Evolutionary conservation across 202 grass and related monocot genomes (phyloP), one percentile per base, ranked within the genome.

Genomic region (Bolboschoenoplectus hybrid): DNA sequence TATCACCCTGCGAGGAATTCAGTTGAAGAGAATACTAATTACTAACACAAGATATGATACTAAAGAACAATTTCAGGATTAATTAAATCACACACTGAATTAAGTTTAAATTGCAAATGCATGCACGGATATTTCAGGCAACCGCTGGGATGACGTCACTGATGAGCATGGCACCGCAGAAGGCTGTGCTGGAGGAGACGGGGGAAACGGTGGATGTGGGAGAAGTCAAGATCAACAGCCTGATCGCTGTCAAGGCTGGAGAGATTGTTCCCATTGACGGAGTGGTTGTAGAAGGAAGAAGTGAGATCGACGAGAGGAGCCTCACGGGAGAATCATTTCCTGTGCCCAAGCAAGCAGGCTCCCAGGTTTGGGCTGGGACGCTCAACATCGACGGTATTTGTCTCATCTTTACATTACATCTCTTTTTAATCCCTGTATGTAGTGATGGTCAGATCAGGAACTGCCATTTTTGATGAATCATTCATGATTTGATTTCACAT

Each of bases 321-420:
- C 94, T 99, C 34, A 99, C 97, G 0, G 97, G 97, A 85, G 97
- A 99, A 74, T 97, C 94, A 12, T 97, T 94, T 76, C 97, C 97
- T 0, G 92, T 93, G 5, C 44, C 88, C 43, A 99, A 99, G 84
- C 94, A 97, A 67, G 38, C 88, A 35, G 89, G 91, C 47, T 97
- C 94, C 81, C 77, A 89, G 56, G 97, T 99, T 83, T 99, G 97
- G 97, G 93, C 97, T 66, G 97, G 97, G 36, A 97, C 97, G 0
- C 85, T 97, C 64, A 97, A 97, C 83, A 94, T 99, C 56, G 91
- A 99, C 65, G 97, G 97, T 97, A 97, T 65, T 4, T 39, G 39
- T 44, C 36, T 41, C 36, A 36, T 80, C 35, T 57, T 26, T 69
- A 44, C 17, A 57, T 71, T 56, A 43, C 66, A 84, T 65, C 64